Evolutionary conservation across 768 basidiomycete species (phyloP).

Genomic region (Mrakia hoshinonis): DNA sequence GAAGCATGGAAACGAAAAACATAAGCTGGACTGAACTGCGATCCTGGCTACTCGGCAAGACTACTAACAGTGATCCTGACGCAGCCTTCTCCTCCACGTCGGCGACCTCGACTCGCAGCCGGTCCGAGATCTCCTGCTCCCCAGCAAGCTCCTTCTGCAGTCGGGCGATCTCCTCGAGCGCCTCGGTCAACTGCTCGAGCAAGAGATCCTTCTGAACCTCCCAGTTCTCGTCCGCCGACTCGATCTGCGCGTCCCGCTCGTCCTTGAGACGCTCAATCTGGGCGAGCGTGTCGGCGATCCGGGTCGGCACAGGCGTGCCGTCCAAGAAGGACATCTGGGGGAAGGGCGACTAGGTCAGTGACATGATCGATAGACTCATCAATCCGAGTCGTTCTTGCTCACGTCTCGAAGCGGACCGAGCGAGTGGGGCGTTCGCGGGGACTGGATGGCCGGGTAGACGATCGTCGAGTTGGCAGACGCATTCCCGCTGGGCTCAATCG

Average conservation of each 20-base stretch:
- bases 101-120: not conserved
- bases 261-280: slow-evolving; percentile 36
- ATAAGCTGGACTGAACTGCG: not conserved
- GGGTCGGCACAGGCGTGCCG: slow-evolving; percentile 55
- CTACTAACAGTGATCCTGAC: not conserved
- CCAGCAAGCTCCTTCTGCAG: not conserved
- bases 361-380: slow-evolving; percentile 46
- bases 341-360: not conserved
- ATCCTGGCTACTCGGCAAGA: not conserved
- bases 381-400: slow-evolving; percentile 37
- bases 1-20: not conserved
- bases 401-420: slow-evolving; percentile 67
- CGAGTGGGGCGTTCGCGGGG: slow-evolving; percentile 23
- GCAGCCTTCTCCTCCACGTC: not conserved
- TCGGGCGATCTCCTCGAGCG: not conserved
- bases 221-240: slow-evolving; percentile 61
- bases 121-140: not conserved
- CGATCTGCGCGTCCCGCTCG: slow-evolving; percentile 67
- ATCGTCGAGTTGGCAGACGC: slow-evolving; percentile 56
- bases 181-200: not conserved
- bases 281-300: slow-evolving; percentile 62
- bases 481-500: slow-evolving; percentile 30
- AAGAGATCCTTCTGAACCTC: not conserved
- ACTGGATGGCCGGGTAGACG: slow-evolving; percentile 19
- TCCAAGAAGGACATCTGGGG: slow-evolving; percentile 32